Percentiles rank a stretch among this genome's conserved stretches.
These are phyloP conservation scores for Fusarium kyushuense DNA, from an alignment of 2,329 filamentous ascomycete species.

Conservation along the genomic window DNA sequence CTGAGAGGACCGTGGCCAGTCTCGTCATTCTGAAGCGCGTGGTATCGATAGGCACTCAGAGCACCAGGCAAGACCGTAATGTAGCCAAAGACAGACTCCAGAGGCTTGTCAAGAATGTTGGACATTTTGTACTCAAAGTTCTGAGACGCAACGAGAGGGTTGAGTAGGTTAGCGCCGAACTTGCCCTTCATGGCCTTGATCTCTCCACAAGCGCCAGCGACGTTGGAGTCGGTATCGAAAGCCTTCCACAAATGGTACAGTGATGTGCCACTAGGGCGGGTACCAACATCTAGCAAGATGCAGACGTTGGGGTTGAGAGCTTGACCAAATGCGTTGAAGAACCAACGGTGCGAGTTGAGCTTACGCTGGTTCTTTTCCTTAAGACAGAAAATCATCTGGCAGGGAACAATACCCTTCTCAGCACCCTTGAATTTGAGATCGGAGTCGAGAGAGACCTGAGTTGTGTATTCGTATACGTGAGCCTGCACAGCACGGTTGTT, in stretches of 20 bases:
- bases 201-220: conserved; percentile 95
- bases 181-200: conserved; percentile 97
- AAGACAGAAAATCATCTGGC: conserved; percentile 97
- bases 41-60: conserved; percentile 93
- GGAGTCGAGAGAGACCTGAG: conserved; percentile 93
- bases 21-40: conserved; percentile 95
- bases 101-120: conserved; percentile 96
- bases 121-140: conserved; percentile 99
- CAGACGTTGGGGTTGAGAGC: conserved; percentile 96
- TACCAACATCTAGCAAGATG: conserved; percentile 96
- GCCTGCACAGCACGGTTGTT: conserved; percentile 95
- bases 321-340: conserved; percentile 97
- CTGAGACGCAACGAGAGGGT: conserved; percentile 94
- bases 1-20: conserved; percentile 94
- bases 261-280: conserved; percentile 86
- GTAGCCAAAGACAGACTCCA: conserved; percentile 97
- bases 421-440: conserved; percentile 99
- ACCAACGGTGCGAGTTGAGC: conserved; percentile 98
- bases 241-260: conserved; percentile 99
- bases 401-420: conserved; percentile 98
- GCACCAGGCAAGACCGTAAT: conserved; percentile 97
- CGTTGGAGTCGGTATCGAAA: conserved; percentile 97
- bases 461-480: conserved; percentile 99
- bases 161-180: conserved; percentile 83
- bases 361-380: conserved; percentile 99